phyloP scores from a whole-genome alignment of 2,329 filamentous ascomycete species.

The Ilyonectria robusta region DNA sequence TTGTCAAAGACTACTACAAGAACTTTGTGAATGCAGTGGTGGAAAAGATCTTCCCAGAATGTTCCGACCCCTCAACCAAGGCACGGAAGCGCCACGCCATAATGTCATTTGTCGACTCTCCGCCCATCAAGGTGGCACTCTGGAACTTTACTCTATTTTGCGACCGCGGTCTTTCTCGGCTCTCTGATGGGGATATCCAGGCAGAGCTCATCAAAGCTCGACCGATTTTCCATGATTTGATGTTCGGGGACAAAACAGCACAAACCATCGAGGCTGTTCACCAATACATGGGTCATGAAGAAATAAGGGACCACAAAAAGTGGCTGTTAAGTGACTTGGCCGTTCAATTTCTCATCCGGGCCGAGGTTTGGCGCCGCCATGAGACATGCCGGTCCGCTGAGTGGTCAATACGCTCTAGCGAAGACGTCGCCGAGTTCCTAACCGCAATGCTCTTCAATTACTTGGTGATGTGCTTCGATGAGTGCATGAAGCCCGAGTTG shows the following conservation, averaged over 20 bases:
- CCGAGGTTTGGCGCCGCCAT: slow-evolving; percentile 46
- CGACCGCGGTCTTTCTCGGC: neutral
- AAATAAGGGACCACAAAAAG: neutral
- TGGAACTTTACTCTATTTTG: slow-evolving; percentile 31
- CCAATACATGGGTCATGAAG: slow-evolving; percentile 18
- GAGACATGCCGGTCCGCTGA: slow-evolving; percentile 32
- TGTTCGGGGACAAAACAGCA: slow-evolving; percentile 36
- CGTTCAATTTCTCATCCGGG: slow-evolving; percentile 44
- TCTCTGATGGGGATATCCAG: slow-evolving; percentile 21
- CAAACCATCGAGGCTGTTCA: slow-evolving; percentile 24
- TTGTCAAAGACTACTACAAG: slow-evolving; percentile 32
- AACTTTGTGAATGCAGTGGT: slow-evolving; percentile 39
- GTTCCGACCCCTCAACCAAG: slow-evolving; percentile 15
- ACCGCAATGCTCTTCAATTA: slow-evolving; percentile 43
- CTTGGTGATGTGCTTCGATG: slow-evolving; percentile 38
- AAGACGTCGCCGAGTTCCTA: slow-evolving; percentile 40
- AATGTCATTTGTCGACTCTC: slow-evolving; percentile 45
- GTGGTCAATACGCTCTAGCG: slow-evolving; percentile 40
- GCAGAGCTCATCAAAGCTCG: slow-evolving; percentile 24
- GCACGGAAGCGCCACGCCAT: slow-evolving; percentile 34
- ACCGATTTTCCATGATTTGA: slow-evolving; percentile 33
- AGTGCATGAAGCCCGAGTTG: slow-evolving; percentile 31
- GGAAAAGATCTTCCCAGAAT: slow-evolving; percentile 29
- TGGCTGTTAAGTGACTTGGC: slow-evolving; percentile 36
- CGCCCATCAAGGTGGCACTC: slow-evolving; percentile 44